A percentile compares a stretch with the other conserved stretches of the same genome.
Conservation (phyloP, 495 filamentous ascomycete genomes). For the Evansstolkia leycettana region DNA sequence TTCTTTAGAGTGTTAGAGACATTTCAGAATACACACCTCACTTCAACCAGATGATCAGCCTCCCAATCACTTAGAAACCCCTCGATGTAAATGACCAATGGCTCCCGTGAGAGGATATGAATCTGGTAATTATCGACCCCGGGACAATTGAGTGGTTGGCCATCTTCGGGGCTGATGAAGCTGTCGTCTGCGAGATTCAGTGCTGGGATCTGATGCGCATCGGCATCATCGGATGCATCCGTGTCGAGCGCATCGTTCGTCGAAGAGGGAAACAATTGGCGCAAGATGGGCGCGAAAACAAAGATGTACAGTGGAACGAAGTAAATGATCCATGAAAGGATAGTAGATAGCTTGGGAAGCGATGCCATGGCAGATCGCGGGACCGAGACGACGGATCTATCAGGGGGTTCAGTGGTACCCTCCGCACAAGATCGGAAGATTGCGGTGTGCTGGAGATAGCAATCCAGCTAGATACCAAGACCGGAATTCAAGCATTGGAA, state of each 20-base stretch:
- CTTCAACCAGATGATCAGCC: conserved; percentile 34
- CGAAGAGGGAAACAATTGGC: conserved; percentile 8
- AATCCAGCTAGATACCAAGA: too few species aligned
- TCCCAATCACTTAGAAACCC: conserved; percentile 38
- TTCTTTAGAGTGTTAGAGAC: conserved; percentile 4
- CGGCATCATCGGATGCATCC: conserved; percentile 11
- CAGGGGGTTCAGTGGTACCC: too few species aligned
- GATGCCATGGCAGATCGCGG: conserved; percentile 8
- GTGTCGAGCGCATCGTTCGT: conserved; percentile 5
- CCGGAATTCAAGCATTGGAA: too few species aligned
- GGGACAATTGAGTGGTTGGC: conserved; percentile 15
- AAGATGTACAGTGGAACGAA: conserved; percentile 30
- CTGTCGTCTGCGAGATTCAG: conserved; percentile 24
- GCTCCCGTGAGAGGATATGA: conserved; percentile 36
- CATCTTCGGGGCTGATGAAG: conserved; percentile 20
- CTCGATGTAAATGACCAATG: conserved; percentile 45
- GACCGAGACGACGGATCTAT: background rate
- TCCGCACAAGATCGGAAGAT: too few species aligned
- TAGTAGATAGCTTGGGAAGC: conserved; percentile 16
- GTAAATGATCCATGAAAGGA: conserved; percentile 27
- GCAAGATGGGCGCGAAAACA: conserved; percentile 12
- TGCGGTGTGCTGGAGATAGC: too few species aligned
- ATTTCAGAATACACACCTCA: conserved; percentile 26
- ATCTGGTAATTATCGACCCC: conserved; percentile 18
- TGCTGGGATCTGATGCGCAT: conserved; percentile 4